phyloP scores from a whole-genome alignment of 371 early-diverging fungal species.

The Coemansia sp. region DNA sequence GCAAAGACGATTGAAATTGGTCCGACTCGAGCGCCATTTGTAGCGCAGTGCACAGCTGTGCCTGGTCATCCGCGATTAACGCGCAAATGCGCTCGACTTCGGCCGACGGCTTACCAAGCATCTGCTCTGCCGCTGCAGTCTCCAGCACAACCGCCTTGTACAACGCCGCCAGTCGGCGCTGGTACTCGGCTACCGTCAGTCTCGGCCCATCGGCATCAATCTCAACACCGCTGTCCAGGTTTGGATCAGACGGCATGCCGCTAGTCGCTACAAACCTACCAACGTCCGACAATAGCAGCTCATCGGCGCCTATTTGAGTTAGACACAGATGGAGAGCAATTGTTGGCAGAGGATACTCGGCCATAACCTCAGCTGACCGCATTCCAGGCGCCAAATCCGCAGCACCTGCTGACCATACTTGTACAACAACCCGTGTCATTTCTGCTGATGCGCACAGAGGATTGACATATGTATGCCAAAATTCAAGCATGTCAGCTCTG shows the following conservation, averaged over 20 bases:
- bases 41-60: slow-evolving; percentile 6
- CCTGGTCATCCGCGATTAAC: neutral
- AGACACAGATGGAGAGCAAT: slow-evolving; percentile 19
- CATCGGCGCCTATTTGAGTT: neutral
- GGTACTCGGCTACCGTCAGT: slow-evolving; percentile 3
- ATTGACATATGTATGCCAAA: slow-evolving; percentile 11
- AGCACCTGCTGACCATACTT: slow-evolving; percentile 10
- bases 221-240: neutral
- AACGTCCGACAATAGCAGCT: slow-evolving; percentile 1
- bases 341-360: slow-evolving; percentile 1
- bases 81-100: slow-evolving; percentile 5
- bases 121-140: neutral
- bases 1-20: neutral
- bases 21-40: slow-evolving; percentile 12
- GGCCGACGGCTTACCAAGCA: neutral
- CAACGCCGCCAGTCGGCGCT: slow-evolving; percentile 4
- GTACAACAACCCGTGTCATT: slow-evolving; percentile 8
- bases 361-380: neutral
- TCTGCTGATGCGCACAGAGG: neutral
- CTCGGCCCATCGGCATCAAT: neutral
- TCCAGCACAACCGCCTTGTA: slow-evolving; percentile 1
- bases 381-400: neutral
- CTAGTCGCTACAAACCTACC: slow-evolving; percentile 2
- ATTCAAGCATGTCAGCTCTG: neutral
- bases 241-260: neutral